A percentile compares a stretch with the other conserved stretches of the same genome.
Conservation (phyloP, 306 rosid species). For the Glycine tomentella region DNA sequence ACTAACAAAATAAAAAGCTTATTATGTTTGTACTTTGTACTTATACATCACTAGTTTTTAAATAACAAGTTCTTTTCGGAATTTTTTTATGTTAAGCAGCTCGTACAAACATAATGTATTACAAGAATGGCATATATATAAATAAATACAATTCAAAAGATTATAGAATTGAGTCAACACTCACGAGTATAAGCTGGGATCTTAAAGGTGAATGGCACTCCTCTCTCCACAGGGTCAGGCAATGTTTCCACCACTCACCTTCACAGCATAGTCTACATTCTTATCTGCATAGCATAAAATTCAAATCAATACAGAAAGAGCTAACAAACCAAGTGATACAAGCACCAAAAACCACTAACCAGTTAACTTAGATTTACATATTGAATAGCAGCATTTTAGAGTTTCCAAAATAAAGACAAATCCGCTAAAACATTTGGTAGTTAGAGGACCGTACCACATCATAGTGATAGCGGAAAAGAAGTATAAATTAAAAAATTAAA, state of each 20-base stretch:
- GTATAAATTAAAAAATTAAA: too few species aligned
- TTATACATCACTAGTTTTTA: too few species aligned
- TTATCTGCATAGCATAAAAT: conserved; percentile 51
- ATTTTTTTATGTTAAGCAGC: not conserved
- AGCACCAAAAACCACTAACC: not conserved
- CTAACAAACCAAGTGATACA: too few species aligned
- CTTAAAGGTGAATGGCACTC: conserved; percentile 75
- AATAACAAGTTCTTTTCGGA: too few species aligned
- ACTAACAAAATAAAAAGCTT: too few species aligned
- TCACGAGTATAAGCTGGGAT: conserved; percentile 69
- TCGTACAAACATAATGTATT: not conserved
- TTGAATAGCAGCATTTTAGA: not conserved
- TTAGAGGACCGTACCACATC: too few species aligned
- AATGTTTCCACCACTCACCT: too few species aligned
- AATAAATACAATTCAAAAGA: not conserved
- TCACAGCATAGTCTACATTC: conserved; percentile 66
- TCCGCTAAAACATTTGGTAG: too few species aligned
- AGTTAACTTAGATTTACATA: not conserved
- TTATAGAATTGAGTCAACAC: conserved; percentile 39
- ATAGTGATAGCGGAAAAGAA: too few species aligned
- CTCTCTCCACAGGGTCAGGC: too few species aligned
- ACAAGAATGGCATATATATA: not conserved
- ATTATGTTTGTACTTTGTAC: not conserved
- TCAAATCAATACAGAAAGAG: conserved; percentile 16
- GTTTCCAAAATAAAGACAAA: not conserved